A percentile compares a stretch with the other conserved stretches of the same genome.
phyloP scores from a whole-genome alignment of 352 stramenopile species.

The Thalassiosira mediterranea region DNA sequence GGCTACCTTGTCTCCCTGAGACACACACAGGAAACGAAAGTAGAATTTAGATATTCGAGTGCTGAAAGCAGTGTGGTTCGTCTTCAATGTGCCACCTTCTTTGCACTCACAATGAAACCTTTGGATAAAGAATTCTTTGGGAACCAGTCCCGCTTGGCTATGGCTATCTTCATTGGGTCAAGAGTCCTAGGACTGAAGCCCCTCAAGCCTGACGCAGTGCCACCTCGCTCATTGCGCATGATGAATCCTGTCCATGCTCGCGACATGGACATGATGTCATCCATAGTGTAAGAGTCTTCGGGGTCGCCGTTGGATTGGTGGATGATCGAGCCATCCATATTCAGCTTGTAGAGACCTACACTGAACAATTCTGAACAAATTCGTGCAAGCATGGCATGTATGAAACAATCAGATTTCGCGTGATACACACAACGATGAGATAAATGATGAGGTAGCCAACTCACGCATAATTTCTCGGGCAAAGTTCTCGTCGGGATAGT shows the following conservation, averaged over 20 bases:
- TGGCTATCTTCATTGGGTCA: conserved; percentile 64
- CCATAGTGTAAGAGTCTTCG: conserved; percentile 13
- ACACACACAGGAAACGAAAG: conserved; percentile 39
- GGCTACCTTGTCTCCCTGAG: conserved; percentile 50
- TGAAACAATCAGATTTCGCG: too few species aligned
- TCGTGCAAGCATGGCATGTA: too few species aligned
- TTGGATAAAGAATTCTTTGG: conserved; percentile 51
- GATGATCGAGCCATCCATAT: conserved; percentile 59
- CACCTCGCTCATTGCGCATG: neutral
- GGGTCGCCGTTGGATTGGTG: conserved; percentile 37
- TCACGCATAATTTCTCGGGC: conserved; percentile 1
- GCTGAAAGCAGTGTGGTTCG: too few species aligned
- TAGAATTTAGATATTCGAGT: too few species aligned
- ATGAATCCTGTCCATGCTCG: conserved; percentile 20
- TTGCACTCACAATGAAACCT: conserved; percentile 48
- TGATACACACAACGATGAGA: too few species aligned
- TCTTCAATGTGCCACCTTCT: too few species aligned
- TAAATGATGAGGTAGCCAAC: too few species aligned
- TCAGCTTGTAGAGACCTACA: conserved; percentile 66
- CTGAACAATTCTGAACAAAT: conserved; percentile 53
- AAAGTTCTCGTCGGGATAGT: conserved; percentile 39
- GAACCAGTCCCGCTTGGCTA: conserved; percentile 47
- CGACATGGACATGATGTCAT: conserved; percentile 26
- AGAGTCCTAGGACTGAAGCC: conserved; percentile 22
- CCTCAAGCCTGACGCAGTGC: neutral